phyloP scores from a whole-genome alignment of 306 rosid genomes.

The Hylodesmum podocarpum region DNA sequence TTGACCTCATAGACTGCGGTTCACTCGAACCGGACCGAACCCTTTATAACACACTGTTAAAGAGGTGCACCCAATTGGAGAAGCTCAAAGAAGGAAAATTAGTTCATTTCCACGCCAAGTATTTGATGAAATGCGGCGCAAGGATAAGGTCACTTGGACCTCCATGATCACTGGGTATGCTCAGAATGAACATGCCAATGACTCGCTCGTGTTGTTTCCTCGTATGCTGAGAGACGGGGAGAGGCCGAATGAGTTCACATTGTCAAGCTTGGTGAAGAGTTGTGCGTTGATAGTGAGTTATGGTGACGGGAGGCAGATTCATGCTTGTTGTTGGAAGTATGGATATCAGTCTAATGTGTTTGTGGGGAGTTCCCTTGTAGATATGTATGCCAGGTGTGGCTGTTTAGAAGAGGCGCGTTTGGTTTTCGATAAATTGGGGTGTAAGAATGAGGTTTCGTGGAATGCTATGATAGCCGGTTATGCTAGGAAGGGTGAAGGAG shows the following conservation, averaged over 20 bases:
- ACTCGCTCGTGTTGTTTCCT: slow-evolving; percentile 40
- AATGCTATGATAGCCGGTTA: slow-evolving; percentile 47
- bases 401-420: slow-evolving; percentile 37
- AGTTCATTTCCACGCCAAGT: slow-evolving; percentile 41
- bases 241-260: slow-evolving; percentile 42
- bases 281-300: slow-evolving; percentile 34
- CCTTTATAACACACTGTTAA: slow-evolving; percentile 36
- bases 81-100: slow-evolving; percentile 42
- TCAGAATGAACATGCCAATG: slow-evolving; percentile 36
- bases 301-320: slow-evolving; percentile 44
- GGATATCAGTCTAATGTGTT: slow-evolving; percentile 39
- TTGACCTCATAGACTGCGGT: slow-evolving; percentile 44
- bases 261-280: slow-evolving; percentile 45
- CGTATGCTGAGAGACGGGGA: slow-evolving; percentile 29
- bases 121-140: slow-evolving; percentile 44
- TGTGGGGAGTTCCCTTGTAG: slow-evolving; percentile 57
- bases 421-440: slow-evolving; percentile 39
- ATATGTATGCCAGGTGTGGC: slow-evolving; percentile 56
- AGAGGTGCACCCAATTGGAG: slow-evolving; percentile 43
- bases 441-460: slow-evolving; percentile 54
- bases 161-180: slow-evolving; percentile 54
- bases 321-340: slow-evolving; percentile 42
- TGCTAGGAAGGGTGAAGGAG: slow-evolving; percentile 46
- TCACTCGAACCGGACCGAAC: slow-evolving; percentile 36
- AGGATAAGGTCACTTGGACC: slow-evolving; percentile 50